These are phyloP conservation scores for Ophiostoma montium DNA, from an alignment of 2,329 filamentous ascomycete species.

Conservation along the genomic window DNA sequence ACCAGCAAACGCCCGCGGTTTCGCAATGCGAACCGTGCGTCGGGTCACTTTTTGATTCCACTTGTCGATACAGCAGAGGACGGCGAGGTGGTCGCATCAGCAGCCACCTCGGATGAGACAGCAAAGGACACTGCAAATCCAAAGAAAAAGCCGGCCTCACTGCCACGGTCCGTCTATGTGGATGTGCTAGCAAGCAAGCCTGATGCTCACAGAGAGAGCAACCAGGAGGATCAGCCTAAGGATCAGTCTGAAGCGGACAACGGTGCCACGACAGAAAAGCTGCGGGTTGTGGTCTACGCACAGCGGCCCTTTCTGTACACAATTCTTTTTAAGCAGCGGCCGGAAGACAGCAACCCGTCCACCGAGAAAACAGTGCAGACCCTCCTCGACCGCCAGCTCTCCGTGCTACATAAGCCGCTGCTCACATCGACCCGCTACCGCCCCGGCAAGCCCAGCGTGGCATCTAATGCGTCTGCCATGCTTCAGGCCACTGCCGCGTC, in stretches of 20 bases:
- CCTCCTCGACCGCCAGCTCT: slow-evolving; percentile 29
- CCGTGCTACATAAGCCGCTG: slow-evolving; percentile 42
- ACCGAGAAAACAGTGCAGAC: slow-evolving; percentile 1
- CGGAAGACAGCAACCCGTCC: slow-evolving; percentile 10
- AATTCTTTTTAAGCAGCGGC: slow-evolving; percentile 54
- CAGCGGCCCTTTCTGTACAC: slow-evolving; percentile 65
- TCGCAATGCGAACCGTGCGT: slow-evolving; percentile 6
- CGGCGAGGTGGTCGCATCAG: slow-evolving; percentile 13
- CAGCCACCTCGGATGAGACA: neutral
- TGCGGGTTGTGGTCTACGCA: slow-evolving; percentile 60
- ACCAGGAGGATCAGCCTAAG: neutral
- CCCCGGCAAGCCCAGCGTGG: slow-evolving; percentile 32
- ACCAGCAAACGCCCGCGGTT: neutral
- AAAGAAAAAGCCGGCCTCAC: slow-evolving; percentile 2
- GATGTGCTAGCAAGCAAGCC: slow-evolving; percentile 32
- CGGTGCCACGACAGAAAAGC: slow-evolving; percentile 34
- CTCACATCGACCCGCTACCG: slow-evolving; percentile 42
- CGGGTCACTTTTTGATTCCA: slow-evolving; percentile 50
- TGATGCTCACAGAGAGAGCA: neutral
- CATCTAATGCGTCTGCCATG: slow-evolving; percentile 6
- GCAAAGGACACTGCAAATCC: neutral
- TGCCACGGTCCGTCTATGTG: slow-evolving; percentile 52
- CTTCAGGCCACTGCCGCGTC: neutral
- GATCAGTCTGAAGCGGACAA: neutral
- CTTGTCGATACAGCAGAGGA: slow-evolving; percentile 46